Evolutionary conservation across 1,284 basidiomycete genomes (phyloP).

Genomic region (Pseudomicrostroma phylloplanum): DNA sequence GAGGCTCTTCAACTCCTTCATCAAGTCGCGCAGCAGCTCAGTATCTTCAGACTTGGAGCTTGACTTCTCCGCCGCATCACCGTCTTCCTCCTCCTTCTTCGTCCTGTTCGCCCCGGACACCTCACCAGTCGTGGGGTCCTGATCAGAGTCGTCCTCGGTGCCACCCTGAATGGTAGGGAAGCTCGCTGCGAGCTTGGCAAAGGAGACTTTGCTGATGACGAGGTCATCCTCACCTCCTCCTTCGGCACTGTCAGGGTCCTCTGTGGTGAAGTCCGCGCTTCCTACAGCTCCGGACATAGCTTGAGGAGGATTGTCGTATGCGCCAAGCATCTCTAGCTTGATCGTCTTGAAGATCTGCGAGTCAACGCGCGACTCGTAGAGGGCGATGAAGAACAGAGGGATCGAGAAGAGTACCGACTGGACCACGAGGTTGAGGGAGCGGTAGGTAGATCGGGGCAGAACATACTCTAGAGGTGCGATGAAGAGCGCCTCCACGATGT

Average conservation of each 20-base stretch:
- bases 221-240: background rate
- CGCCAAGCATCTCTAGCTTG: slow-evolving; percentile 22
- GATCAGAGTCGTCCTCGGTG: slow-evolving; percentile 5
- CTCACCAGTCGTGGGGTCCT: slow-evolving; percentile 1
- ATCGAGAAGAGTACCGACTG: slow-evolving; percentile 31
- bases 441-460: slow-evolving; percentile 24
- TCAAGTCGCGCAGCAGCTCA: background rate
- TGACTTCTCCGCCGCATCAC: background rate
- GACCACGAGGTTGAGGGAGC: slow-evolving; percentile 24
- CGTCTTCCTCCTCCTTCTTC: background rate
- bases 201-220: background rate
- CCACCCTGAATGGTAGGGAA: slow-evolving; percentile 3
- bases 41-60: background rate
- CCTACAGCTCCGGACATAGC: background rate
- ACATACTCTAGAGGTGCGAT: slow-evolving; percentile 78
- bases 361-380: slow-evolving; percentile 28
- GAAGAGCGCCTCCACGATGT: slow-evolving; percentile 73
- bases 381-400: slow-evolving; percentile 33
- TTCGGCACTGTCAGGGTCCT: slow-evolving; percentile 1
- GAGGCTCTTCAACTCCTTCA: background rate
- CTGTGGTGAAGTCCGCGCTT: background rate
- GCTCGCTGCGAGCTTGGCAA: background rate
- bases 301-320: background rate
- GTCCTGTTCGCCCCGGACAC: slow-evolving; percentile 17
- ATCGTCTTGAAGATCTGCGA: slow-evolving; percentile 20